phyloP scores from a whole-genome alignment of 2,329 filamentous ascomycete species.

The Ceratocystis alfenasii region DNA sequence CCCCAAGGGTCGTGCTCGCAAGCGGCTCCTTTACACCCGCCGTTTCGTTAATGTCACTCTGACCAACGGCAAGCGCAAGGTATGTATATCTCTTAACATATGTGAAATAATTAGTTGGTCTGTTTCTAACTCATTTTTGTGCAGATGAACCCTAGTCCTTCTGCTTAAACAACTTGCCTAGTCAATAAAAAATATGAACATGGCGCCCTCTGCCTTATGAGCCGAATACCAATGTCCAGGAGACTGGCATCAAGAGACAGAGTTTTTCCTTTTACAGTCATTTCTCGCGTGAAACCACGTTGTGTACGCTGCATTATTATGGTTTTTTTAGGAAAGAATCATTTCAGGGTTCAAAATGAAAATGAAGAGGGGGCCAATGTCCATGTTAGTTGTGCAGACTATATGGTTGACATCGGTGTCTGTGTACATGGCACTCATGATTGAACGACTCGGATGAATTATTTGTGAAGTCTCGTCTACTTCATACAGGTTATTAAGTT shows the following conservation, averaged over 20 bases:
- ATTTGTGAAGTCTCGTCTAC: neutral
- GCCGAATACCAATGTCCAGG: constrained; percentile 18
- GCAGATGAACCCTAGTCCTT: constrained; percentile 36
- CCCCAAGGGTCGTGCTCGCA: constrained; percentile 94
- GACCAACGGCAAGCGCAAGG: constrained; percentile 98
- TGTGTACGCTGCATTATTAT: neutral
- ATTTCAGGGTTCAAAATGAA: neutral
- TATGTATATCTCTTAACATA: constrained; percentile 29
- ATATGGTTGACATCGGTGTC: neutral
- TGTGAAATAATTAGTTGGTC: neutral
- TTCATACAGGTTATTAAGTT: neutral
- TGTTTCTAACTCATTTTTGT: constrained; percentile 9
- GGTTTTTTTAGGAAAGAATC: neutral
- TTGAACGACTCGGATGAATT: neutral
- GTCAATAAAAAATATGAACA: constrained; percentile 18
- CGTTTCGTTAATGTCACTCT: constrained; percentile 97
- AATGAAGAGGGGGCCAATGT: neutral
- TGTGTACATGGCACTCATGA: neutral
- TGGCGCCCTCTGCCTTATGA: constrained; percentile 16
- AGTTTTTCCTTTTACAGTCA: constrained; percentile 7
- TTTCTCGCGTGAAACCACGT: neutral
- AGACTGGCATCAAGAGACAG: constrained; percentile 10
- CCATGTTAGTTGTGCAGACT: neutral
- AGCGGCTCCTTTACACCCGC: constrained; percentile 91
- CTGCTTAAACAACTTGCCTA: constrained; percentile 28